Conservation (phyloP, 441 rosid species). For the Euphorbia schlechtendalii region DNA sequence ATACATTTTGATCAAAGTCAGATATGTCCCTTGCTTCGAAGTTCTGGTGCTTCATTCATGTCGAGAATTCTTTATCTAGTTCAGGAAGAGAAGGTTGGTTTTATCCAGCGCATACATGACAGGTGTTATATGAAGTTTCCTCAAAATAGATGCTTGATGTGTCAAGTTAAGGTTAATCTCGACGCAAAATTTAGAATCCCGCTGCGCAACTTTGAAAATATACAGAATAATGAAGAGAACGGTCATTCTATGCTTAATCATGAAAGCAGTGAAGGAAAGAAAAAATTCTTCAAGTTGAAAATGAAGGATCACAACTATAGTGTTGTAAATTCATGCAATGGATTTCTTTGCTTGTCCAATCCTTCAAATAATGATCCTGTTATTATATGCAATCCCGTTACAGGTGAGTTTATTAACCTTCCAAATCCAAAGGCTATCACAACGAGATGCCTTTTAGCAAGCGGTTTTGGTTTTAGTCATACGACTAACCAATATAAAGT, state of each 20-base stretch:
- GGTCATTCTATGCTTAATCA: no score
- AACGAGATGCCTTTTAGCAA: not conserved
- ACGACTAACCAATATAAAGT: slow-evolving; percentile 7
- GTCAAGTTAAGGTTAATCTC: not conserved
- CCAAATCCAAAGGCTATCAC: not conserved
- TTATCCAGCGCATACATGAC: not conserved
- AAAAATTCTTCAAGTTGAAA: not conserved
- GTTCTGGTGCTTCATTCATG: no score
- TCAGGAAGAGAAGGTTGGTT: not conserved
- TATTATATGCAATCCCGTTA: slow-evolving; percentile 9
- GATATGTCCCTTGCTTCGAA: slow-evolving; percentile 1
- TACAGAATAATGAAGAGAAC: no score
- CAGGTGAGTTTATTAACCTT: slow-evolving; percentile 3
- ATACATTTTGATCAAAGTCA: not conserved
- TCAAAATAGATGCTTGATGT: no score
- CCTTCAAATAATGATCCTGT: slow-evolving; percentile 3
- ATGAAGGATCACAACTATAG: slow-evolving; percentile 1
- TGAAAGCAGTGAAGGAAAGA: no score
- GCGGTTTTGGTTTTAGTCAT: slow-evolving; percentile 9
- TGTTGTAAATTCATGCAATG: slow-evolving; percentile 10
- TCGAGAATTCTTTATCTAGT: slow-evolving; percentile 11
- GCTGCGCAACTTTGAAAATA: slow-evolving; percentile 1
- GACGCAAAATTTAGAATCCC: slow-evolving; percentile 11
- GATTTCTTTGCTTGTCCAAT: slow-evolving; percentile 10
- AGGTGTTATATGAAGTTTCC: not conserved